Base-by-base conservation (phyloP, 768 basidiomycete species). In the Rhodosporidiobolus odoratus region DNA sequence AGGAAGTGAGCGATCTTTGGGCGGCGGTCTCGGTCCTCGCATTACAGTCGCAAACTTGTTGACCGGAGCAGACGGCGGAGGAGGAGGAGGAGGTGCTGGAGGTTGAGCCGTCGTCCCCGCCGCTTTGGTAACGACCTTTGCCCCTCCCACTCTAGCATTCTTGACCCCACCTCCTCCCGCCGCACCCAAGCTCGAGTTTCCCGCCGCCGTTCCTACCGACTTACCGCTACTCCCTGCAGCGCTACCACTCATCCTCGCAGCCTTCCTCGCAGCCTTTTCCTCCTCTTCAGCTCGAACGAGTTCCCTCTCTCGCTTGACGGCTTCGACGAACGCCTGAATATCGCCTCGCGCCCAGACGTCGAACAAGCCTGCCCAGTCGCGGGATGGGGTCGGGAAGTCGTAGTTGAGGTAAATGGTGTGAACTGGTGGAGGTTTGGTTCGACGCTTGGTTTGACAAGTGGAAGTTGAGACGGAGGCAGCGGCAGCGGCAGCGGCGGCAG, bases 301-400 rank as follows among this genome's bases (percentile, higher is more conserved):
- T 21, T 34, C 25, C 41, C 89, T 82, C 79, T 87, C 88, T 32
- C 82, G 82, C 69, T 82, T 83, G 69, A 91, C 78, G 68, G 86
- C 78, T 47, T 80, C 80, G 9, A 90, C 89, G 79, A 94, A 93
- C 23, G 77, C 78, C 78, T 96, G 93, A 4, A 89, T 88, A 77
- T 95, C 92, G 2, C 92, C 91, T 75, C 92, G 86, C 64, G 92
- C 79, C 90, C 91, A 95, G 47, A 85, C 84, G 79, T 96, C 92
- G 74, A 96, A 94, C 5, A 94, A 88, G 13, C 87, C 89, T 70
- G 90, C 89, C 91, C 91, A 94, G 72, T 92, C 91, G 63, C 88
- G 83, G 13, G 87, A 87, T 6, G 91, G 91, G 15, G 87, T 86
- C 1, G 91, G 91, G 78, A 91, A 91, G 71, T 94, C 91, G 47